Evolutionary conservation across 202 grass and related monocot genomes (phyloP), one percentile per base, ranked within the genome.

Genomic region (Zizania palustris): DNA sequence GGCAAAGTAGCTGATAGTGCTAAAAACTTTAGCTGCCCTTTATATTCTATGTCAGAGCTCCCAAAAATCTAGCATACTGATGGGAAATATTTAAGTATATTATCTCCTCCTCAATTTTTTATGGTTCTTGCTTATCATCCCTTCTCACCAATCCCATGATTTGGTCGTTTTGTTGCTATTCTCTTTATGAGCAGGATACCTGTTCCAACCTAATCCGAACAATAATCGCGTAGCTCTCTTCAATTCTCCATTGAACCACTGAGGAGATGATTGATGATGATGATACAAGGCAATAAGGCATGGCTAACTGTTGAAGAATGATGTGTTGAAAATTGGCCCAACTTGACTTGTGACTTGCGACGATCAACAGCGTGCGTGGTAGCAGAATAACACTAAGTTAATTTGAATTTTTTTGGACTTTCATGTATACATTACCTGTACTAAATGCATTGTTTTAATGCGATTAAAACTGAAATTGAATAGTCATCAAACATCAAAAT

Each of bases 91-190:
- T n/a, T 21, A 20, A 53, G 14, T 21, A 18, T 49, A 16, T 11
- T 68, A 38, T 36, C 67, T 16, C 16, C 67, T 38, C 15, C 20
- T 1, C 34, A 38, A 4, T 37, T 54, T n/a, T 3, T 55, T 55
- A 12, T 6, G 21, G n/a, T 63, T 45, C 14, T 54, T 69, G 60
- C 54, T 14, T 11, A 3, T 15, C 16, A 43, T 63, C 54, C 62
- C 68, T 53, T 57, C 43, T 19, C 34, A 21, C 49, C 22, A 11
- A 7, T 5, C 5, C 7, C 58, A 71, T 70, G 45, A 77, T 69
- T 75, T 36, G 55, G 5, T 71, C 42, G 65, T 59, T 40, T 18
- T 9, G 10, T 84, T 71, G 20, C 3, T 51, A 16, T 20, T 19
- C 28, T 7, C 80, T 16, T 14, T 65, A 15, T 61, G 22, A 18